These are phyloP conservation scores for Cryptococcus neoformans DNA, from an alignment of 1,284 basidiomycete genomes.

Conservation along the genomic window DNA sequence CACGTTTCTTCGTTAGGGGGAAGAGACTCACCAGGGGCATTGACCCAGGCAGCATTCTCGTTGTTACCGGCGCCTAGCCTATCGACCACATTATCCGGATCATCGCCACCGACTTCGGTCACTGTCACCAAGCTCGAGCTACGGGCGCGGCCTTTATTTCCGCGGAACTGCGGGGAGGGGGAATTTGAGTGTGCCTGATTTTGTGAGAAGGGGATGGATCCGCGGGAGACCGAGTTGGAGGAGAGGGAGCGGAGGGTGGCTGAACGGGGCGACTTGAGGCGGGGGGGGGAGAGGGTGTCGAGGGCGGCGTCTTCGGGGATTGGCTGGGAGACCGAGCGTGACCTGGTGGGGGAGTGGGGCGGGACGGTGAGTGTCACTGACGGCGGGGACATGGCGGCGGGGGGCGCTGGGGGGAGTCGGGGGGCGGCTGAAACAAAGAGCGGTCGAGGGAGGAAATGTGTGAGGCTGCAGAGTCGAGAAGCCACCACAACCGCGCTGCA, in stretches of 20 bases:
- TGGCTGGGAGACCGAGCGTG: conserved; percentile 45
- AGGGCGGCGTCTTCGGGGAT: conserved; percentile 37
- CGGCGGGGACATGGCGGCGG: conserved; percentile 18
- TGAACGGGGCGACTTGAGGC: conserved; percentile 11
- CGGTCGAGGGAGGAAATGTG: no score
- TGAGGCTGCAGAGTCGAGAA: background rate
- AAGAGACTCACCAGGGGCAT: conserved; percentile 78
- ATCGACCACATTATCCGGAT: conserved; percentile 70
- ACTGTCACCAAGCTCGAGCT: conserved; percentile 82
- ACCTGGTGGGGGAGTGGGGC: conserved; percentile 28
- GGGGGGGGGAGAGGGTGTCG: conserved; percentile 18
- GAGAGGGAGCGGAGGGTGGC: conserved; percentile 23
- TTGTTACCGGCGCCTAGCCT: conserved; percentile 78
- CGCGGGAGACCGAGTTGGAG: conserved; percentile 13
- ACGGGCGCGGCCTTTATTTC: conserved; percentile 58
- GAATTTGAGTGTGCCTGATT: background rate
- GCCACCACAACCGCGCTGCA: no score
- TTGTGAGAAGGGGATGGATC: conserved; percentile 1
- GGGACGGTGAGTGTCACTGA: conserved; percentile 28
- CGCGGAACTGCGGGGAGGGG: background rate
- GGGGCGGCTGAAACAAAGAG: no score
- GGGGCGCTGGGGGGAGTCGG: background rate
- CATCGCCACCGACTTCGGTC: conserved; percentile 75
- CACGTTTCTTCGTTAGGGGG: no score
- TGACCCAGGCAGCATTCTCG: conserved; percentile 97